Base-by-base conservation (phyloP, 345 rosid species). In the Lagerstroemia speciosa region DNA sequence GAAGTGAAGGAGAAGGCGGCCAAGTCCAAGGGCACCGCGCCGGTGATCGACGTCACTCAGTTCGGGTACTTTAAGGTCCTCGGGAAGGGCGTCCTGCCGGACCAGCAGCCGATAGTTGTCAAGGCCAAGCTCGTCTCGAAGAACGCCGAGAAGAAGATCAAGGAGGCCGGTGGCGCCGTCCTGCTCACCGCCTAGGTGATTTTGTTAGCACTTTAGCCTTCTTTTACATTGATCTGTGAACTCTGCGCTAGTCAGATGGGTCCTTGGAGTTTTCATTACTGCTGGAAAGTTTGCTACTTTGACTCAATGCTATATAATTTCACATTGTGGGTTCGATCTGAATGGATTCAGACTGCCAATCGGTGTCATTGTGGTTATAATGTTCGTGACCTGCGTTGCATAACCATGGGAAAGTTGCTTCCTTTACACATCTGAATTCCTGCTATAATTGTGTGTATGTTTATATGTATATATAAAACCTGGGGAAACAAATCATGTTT, bases 131-230 rank as follows among this genome's bases (percentile, higher is more conserved):
- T 80, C 55, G 65, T 80, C 3, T 80, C 83, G 15, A 80, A 80
- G 81, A 69, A 34, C 65, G 81, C 83, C 12, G 81, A 80, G 79
- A 75, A 77, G 74, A 80, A 80, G 77, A 80, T 80, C 27, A 77
- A 80, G 75, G 81, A 77, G 71, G 75, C 72, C 58, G 83, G 83
- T 43, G 83, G 83, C 26, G 83, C 83, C 33, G 81, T 80, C 62
- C 69, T 77, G 19, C 83, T 80, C 45, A 75, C 83, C 29, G 83
- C 83, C n/a, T 74, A 69, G 69, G 69, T 3, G 15, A 34, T 67
- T 30, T 6, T 36, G 73, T 37, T 67, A 46, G 69, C 65, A 12
- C 14, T 60, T 27, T 62, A 63, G 72, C 43, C n/a, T 40, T 32
- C 10, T 37, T 55, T 48, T 68, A 43, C 19, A 12, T 43, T 12